These are phyloP conservation scores for Xerocomus potaroensis DNA, from an alignment of 768 basidiomycete species.

Conservation along the genomic window DNA sequence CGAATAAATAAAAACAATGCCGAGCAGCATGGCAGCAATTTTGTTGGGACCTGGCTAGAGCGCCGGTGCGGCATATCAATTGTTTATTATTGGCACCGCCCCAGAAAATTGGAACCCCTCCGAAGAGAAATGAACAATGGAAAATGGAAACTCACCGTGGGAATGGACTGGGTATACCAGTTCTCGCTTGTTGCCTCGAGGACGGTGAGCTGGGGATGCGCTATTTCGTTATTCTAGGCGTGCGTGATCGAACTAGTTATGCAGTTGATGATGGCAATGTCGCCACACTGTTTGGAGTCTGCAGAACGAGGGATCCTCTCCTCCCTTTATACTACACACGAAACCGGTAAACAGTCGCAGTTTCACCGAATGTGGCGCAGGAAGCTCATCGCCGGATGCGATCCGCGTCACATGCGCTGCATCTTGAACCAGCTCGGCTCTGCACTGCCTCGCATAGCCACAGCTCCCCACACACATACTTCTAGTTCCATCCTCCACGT, in stretches of 20 bases:
- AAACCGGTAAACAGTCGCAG: conserved; percentile 9
- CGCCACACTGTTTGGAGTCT: conserved; percentile 9
- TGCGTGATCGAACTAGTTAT: conserved; percentile 16
- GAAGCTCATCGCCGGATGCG: conserved; percentile 1
- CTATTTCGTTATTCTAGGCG: conserved; percentile 18
- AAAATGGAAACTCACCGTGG: conserved; percentile 34
- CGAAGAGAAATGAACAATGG: conserved; percentile 29
- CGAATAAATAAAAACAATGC: conserved; percentile 8
- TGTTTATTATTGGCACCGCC: conserved; percentile 29
- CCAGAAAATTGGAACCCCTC: conserved; percentile 15
- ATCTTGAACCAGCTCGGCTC: conserved; percentile 20
- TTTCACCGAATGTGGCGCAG: conserved; percentile 7
- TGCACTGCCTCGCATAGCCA: conserved; percentile 5
- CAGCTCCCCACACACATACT: conserved; percentile 2
- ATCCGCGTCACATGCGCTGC: conserved; percentile 17
- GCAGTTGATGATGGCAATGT: neutral
- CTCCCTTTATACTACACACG: conserved; percentile 18
- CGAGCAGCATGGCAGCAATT: conserved; percentile 23
- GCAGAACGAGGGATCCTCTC: neutral
- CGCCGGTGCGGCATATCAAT: conserved; percentile 24
- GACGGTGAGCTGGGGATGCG: conserved; percentile 24
- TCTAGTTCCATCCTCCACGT: neutral
- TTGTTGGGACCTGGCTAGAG: conserved; percentile 20
- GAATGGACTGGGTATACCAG: conserved; percentile 15
- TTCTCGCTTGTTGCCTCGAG: conserved; percentile 33